Base-by-base conservation (phyloP, 495 filamentous ascomycete species). In the Talaromyces wortmannii region DNA sequence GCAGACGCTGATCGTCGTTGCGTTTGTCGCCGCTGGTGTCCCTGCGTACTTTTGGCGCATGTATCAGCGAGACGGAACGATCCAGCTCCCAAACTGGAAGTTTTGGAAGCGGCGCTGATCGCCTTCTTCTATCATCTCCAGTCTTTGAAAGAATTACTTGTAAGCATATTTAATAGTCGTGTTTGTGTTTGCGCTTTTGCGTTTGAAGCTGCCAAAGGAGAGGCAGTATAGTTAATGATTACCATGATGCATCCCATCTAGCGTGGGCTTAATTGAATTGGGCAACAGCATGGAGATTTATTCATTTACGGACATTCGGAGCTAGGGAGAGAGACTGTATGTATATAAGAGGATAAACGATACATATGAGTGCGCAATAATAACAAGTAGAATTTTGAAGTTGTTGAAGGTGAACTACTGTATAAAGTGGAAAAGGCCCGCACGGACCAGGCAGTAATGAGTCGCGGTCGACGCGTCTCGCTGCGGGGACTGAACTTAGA, bases 21-120 rank as follows among this genome's bases (percentile, higher is more conserved):
- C 69, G 3, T 97, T 96, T 65, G 86, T 96, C 56, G 75, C 83
- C 31, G 87, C 81, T 5, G 95, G 94, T 0, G 77, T 97, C 46
- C 89, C 90, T 3, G 79, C 97, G 31, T 98, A 89, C 72, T 95
- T 84, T 65, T 95, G 87, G 88, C 79, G 90, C 60, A 85, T 95
- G 49, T 79, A 84, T 54, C 78, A 74, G 42, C 68, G 77, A 30
- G 74, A 77, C 56, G 72, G 77, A 40, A 67, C 65, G 18, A 76
- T 66, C 48, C 65, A 67, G 4, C 59, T 83, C 40, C 71, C 67
- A 3, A 76, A 78, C 13, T 86, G 76, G 84, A 85, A 71, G 63
- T 84, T 83, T 64, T 86, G 79, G 85, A 78, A 67, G 56, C 63
- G 73, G 55, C 76, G 74, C 65, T 65, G 58, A 67, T 43, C n/a